These are phyloP conservation scores for Ustilago nuda DNA, from an alignment of 1,284 basidiomycete species.

Conservation along the genomic window DNA sequence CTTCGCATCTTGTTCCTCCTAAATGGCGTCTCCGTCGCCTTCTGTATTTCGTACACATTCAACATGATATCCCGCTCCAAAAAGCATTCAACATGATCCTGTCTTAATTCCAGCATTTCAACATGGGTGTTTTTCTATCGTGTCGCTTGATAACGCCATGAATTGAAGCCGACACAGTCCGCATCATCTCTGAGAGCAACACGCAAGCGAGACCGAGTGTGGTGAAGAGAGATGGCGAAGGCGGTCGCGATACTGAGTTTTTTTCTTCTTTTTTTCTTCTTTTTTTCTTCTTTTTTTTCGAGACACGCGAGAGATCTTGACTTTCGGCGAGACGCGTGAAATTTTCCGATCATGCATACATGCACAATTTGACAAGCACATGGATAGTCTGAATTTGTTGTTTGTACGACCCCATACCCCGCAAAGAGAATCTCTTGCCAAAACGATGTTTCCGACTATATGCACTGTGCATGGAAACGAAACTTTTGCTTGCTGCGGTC, in stretches of 20 bases:
- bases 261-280: not conserved
- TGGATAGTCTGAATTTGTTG: not conserved
- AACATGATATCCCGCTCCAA: constrained; percentile 57
- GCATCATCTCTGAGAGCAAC: not conserved
- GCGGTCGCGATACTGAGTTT: no score
- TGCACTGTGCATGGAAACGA: no score
- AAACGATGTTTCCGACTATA: no score
- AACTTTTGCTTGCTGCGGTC: no score
- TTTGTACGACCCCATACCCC: no score
- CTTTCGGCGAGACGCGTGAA: not conserved
- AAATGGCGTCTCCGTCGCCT: constrained; percentile 24
- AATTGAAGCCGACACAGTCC: not conserved
- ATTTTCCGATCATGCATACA: not conserved
- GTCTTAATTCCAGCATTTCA: constrained; percentile 45
- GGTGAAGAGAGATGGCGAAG: no score
- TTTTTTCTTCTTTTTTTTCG: not conserved
- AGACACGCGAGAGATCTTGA: not conserved
- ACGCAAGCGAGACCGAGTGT: not conserved
- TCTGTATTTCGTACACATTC: constrained; percentile 55
- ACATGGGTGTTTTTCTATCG: constrained; percentile 25
- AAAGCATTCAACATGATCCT: constrained; percentile 54
- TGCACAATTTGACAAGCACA: not conserved
- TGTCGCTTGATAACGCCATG: not conserved
- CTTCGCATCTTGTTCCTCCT: constrained; percentile 15
- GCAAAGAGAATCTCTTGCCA: no score